Percentiles rank a stretch among this genome's conserved stretches.
phyloP scores from a whole-genome alignment of 371 early-diverging fungal species.

The Saksenaea oblongispora region DNA sequence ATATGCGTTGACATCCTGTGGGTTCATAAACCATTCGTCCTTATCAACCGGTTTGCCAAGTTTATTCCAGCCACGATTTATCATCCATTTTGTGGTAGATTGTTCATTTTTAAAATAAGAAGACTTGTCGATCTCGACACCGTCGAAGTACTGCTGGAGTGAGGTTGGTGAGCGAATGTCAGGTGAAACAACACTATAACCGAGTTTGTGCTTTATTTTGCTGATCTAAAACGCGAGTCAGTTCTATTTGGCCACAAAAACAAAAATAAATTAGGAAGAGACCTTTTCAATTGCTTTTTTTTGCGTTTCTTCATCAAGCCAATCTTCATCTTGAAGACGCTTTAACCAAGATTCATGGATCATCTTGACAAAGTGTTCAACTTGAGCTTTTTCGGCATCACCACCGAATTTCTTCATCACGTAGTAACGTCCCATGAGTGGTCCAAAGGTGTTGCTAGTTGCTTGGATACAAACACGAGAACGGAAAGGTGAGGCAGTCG shows the following conservation, averaged over 20 bases:
- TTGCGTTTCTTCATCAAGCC: slow-evolving; percentile 56
- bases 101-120: slow-evolving; percentile 57
- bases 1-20: slow-evolving; percentile 66
- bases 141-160: slow-evolving; percentile 47
- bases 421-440: slow-evolving; percentile 58
- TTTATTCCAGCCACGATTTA: slow-evolving; percentile 28
- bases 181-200: slow-evolving; percentile 49
- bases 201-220: slow-evolving; percentile 46
- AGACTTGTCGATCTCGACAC: slow-evolving; percentile 21
- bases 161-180: slow-evolving; percentile 49
- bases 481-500: slow-evolving; percentile 36
- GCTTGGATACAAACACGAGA: slow-evolving; percentile 44
- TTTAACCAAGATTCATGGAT: slow-evolving; percentile 50
- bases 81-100: slow-evolving; percentile 26
- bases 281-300: slow-evolving; percentile 50
- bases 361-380: slow-evolving; percentile 47
- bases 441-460: slow-evolving; percentile 47
- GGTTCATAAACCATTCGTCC: slow-evolving; percentile 54
- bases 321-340: slow-evolving; percentile 44
- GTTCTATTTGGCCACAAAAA: not conserved
- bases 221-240: slow-evolving; percentile 15
- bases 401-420: slow-evolving; percentile 47
- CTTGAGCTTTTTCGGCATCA: slow-evolving; percentile 35
- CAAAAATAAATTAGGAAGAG: not conserved
- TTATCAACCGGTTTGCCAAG: slow-evolving; percentile 44